These are phyloP conservation scores for Kwoniella newhampshirensis DNA, from an alignment of 768 basidiomycete species.

Conservation along the genomic window DNA sequence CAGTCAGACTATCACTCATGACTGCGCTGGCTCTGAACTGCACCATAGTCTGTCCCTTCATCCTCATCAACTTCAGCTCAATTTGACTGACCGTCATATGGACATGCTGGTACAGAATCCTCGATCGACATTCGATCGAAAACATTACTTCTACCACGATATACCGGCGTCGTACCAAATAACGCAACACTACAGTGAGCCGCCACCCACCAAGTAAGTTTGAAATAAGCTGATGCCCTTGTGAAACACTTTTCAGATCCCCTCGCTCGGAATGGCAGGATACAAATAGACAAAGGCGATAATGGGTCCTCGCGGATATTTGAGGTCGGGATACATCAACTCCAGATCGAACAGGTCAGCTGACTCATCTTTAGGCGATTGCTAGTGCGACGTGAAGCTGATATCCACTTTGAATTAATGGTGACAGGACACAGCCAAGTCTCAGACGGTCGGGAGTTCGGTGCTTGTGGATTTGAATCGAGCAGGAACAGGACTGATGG, in stretches of 20 bases:
- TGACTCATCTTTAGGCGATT: not conserved
- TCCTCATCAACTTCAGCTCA: not conserved
- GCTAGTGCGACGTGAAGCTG: not conserved
- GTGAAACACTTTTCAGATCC: slow-evolving; percentile 14
- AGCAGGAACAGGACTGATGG: slow-evolving; percentile 85
- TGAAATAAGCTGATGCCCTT: not conserved
- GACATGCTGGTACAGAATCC: slow-evolving; percentile 59
- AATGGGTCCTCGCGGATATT: slow-evolving; percentile 16
- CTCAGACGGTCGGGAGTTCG: slow-evolving; percentile 31
- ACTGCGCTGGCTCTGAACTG: slow-evolving; percentile 72
- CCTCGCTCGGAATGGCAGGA: slow-evolving; percentile 19
- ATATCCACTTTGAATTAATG: not conserved
- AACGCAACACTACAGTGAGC: slow-evolving; percentile 85
- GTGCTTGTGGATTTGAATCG: slow-evolving; percentile 80
- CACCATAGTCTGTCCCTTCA: slow-evolving; percentile 42
- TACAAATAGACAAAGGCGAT: slow-evolving; percentile 20
- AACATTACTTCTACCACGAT: slow-evolving; percentile 97
- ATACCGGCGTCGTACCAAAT: slow-evolving; percentile 94
- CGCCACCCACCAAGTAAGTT: not conserved
- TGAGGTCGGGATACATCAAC: slow-evolving; percentile 79
- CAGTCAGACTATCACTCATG: slow-evolving; percentile 73
- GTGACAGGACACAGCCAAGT: slow-evolving; percentile 32
- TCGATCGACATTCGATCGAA: slow-evolving; percentile 85
- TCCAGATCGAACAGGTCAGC: slow-evolving; percentile 89
- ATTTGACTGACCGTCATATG: not conserved